Conservation (phyloP, 2,329 filamentous ascomycete species). For the Trematosphaeria pertusa region DNA sequence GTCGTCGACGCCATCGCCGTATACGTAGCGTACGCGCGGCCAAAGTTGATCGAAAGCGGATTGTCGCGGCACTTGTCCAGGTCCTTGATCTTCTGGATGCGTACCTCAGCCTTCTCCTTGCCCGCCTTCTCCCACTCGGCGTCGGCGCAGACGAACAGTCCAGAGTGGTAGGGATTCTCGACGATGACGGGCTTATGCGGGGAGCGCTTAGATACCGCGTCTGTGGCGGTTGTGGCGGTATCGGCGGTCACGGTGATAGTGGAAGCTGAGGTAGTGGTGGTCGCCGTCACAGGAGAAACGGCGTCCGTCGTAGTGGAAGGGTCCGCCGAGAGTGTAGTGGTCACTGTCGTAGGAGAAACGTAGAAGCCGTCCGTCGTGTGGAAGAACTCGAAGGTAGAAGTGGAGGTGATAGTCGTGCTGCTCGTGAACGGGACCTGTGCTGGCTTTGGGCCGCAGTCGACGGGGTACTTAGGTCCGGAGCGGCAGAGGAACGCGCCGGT, state of each 20-base stretch:
- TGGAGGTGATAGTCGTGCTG: constrained; percentile 2
- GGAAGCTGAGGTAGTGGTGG: too few species aligned
- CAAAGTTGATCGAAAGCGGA: constrained; percentile 2
- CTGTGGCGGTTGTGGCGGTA: too few species aligned
- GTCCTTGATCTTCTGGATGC: constrained; percentile 16
- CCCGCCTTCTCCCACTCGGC: constrained; percentile 33
- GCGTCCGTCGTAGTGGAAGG: not conserved
- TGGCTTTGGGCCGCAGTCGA: constrained; percentile 14
- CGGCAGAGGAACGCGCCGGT: constrained; percentile 25
- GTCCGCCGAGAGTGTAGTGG: not conserved
- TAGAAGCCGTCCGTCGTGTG: too few species aligned
- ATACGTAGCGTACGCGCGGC: not conserved
- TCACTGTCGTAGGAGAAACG: too few species aligned
- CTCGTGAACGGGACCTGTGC: not conserved
- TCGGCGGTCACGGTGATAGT: too few species aligned
- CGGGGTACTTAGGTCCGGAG: constrained; percentile 7
- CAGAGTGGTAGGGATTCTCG: constrained; percentile 17
- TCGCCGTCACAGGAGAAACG: not conserved
- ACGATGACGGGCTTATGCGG: constrained; percentile 26
- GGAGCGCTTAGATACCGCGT: too few species aligned
- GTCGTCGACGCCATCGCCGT: too few species aligned
- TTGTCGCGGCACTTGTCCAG: constrained; percentile 1
- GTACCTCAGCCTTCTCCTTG: constrained; percentile 16
- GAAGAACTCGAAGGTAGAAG: not conserved
- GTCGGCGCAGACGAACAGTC: constrained; percentile 17